Evolutionary conservation across 495 filamentous ascomycete species (phyloP).

Genomic region (Aspergillus panamensis): DNA sequence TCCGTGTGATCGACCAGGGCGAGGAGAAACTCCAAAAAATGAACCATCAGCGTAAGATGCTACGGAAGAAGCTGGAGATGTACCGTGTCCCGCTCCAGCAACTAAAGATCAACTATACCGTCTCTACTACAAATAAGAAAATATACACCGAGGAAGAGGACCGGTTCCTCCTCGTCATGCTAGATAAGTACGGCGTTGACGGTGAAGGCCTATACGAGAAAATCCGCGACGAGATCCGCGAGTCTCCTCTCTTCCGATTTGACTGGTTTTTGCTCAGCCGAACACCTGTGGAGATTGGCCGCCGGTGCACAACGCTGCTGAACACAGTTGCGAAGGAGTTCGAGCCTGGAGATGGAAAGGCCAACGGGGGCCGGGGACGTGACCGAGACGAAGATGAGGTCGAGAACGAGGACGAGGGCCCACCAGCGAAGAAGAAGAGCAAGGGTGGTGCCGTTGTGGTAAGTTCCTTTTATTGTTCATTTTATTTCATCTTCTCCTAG

Average conservation of each 20-base stretch:
- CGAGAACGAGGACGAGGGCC: conserved; percentile 70
- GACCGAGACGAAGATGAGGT: conserved; percentile 72
- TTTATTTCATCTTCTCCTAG: conserved; percentile 3
- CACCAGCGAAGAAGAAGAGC: conserved; percentile 86
- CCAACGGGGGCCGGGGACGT: conserved; percentile 65
- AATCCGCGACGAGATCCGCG: conserved; percentile 88
- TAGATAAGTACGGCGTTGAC: conserved; percentile 87
- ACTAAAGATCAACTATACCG: conserved; percentile 96
- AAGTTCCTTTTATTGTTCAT: conserved; percentile 23
- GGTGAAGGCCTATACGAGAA: conserved; percentile 79
- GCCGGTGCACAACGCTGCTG: conserved; percentile 89
- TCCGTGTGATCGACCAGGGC: conserved; percentile 82
- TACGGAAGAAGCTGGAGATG: conserved; percentile 90
- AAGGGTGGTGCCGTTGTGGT: conserved; percentile 79
- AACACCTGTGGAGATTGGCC: conserved; percentile 86
- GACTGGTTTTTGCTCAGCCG: conserved; percentile 99
- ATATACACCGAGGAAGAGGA: conserved; percentile 99
- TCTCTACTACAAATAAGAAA: conserved; percentile 99
- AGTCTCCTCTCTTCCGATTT: conserved; percentile 92
- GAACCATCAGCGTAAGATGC: conserved; percentile 89
- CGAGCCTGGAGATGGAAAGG: conserved; percentile 59
- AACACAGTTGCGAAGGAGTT: conserved; percentile 94
- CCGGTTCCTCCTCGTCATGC: conserved; percentile 87
- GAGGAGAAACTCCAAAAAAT: conserved; percentile 86
- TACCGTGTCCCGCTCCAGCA: conserved; percentile 96